Percentiles rank a stretch among this genome's conserved stretches.
phyloP scores from a whole-genome alignment of 257 asterid species.

The Solanum tacnaense region DNA sequence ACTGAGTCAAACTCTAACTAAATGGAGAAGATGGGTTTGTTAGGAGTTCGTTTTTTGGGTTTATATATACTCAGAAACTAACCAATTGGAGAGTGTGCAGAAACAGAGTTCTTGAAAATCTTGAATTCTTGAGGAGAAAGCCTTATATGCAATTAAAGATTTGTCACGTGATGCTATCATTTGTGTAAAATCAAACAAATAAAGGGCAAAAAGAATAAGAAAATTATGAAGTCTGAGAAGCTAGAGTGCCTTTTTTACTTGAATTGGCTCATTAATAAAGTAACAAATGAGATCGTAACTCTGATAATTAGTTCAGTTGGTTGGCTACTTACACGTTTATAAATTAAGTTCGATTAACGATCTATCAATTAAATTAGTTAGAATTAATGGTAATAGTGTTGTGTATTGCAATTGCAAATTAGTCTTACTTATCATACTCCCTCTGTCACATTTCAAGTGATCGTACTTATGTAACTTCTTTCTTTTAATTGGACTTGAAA shows the following conservation, averaged over 20 bases:
- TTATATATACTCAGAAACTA: neutral
- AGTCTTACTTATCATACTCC: neutral
- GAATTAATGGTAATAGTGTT: neutral
- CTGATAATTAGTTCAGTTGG: neutral
- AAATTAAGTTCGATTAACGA: no score
- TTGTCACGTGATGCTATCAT: constrained; percentile 6
- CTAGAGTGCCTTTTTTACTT: neutral
- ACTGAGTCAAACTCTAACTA: neutral
- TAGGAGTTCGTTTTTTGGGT: constrained; percentile 26
- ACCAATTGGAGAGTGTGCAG: neutral
- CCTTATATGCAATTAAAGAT: constrained; percentile 58
- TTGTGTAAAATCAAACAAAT: neutral
- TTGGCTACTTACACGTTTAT: neutral
- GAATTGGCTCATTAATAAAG: neutral
- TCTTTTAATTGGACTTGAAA: neutral
- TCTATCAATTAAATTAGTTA: neutral
- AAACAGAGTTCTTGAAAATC: neutral
- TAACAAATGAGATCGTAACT: neutral
- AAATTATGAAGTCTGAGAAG: neutral
- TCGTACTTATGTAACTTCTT: neutral
- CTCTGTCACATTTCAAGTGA: neutral
- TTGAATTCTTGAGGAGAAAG: constrained; percentile 5
- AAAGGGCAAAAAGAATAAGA: neutral
- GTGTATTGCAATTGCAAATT: neutral
- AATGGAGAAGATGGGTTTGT: constrained; percentile 23